These are phyloP conservation scores for Debaryomyces psychrophilus DNA, from an alignment of 1,139 yeast genomes.

Conservation along the genomic window DNA sequence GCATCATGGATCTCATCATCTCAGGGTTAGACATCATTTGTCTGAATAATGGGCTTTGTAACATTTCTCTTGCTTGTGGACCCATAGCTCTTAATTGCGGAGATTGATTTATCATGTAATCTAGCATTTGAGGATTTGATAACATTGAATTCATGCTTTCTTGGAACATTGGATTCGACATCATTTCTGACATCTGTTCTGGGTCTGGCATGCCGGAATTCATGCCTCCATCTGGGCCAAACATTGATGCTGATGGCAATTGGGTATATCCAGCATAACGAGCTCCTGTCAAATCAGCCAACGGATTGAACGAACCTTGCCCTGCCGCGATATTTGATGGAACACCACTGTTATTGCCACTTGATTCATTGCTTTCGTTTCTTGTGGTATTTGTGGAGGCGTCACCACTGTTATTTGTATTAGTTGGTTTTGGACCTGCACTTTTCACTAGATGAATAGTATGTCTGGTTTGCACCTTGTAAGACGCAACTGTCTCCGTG, in stretches of 20 bases:
- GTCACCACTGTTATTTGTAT: conserved; percentile 23
- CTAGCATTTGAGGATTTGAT: conserved; percentile 80
- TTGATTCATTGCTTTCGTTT: conserved; percentile 17
- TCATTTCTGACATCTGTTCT: conserved; percentile 70
- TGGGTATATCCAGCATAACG: conserved; percentile 92
- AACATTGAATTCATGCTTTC: conserved; percentile 81
- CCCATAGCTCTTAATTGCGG: conserved; percentile 88
- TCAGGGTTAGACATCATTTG: conserved; percentile 87
- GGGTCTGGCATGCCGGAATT: conserved; percentile 67
- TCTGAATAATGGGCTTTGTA: conserved; percentile 83
- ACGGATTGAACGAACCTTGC: conserved; percentile 83
- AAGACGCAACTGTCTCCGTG: conserved; percentile 67
- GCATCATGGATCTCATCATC: conserved; percentile 80
- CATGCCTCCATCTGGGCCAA: conserved; percentile 96
- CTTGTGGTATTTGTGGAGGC: conserved; percentile 25
- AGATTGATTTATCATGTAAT: conserved; percentile 76
- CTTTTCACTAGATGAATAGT: conserved; percentile 86
- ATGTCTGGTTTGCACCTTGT: conserved; percentile 84
- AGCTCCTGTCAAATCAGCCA: conserved; percentile 92
- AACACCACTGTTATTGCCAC: conserved; percentile 33
- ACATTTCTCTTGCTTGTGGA: conserved; percentile 83
- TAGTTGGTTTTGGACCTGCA: conserved; percentile 36
- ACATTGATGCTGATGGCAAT: conserved; percentile 84
- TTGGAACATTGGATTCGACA: conserved; percentile 80
- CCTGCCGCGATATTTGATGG: conserved; percentile 87